Conservation (phyloP, 805 yeast species). For the Ogataea degrootiae region DNA sequence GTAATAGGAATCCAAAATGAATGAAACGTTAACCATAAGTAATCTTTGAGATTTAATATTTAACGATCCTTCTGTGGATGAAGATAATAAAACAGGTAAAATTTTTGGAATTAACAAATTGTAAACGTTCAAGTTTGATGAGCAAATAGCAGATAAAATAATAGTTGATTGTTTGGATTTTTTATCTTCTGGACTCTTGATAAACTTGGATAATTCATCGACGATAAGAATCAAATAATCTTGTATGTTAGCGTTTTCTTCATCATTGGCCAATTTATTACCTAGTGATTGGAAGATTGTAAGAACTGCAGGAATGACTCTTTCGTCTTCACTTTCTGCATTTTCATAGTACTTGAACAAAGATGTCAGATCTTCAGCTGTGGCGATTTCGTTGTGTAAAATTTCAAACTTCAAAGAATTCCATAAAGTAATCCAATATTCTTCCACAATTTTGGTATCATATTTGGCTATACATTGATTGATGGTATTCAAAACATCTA, state of each 20-base stretch:
- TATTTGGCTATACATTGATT: constrained; percentile 51
- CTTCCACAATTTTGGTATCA: constrained; percentile 41
- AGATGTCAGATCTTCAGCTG: constrained; percentile 23
- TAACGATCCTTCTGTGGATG: constrained; percentile 24
- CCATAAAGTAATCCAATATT: constrained; percentile 76
- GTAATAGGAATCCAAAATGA: constrained; percentile 47
- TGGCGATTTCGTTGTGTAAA: constrained; percentile 61
- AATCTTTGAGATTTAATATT: constrained; percentile 56
- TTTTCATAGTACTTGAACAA: constrained; percentile 27
- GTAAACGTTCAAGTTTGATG: constrained; percentile 42
- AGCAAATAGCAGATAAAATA: constrained; percentile 51
- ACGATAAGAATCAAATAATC: constrained; percentile 26
- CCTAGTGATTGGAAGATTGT: constrained; percentile 42
- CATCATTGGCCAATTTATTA: constrained; percentile 23
- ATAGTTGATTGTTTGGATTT: constrained; percentile 58
- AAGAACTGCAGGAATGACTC: constrained; percentile 37
- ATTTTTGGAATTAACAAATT: constrained; percentile 43
- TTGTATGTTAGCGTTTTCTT: constrained; percentile 9
- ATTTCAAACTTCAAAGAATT: constrained; percentile 84
- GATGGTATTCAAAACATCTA: constrained; percentile 68
- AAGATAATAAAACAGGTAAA: constrained; percentile 39
- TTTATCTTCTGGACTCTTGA: constrained; percentile 46
- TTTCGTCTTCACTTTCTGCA: constrained; percentile 30
- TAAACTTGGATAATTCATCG: constrained; percentile 51
- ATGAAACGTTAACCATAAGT: constrained; percentile 55